phyloP scores from a whole-genome alignment of 2,329 filamentous ascomycete species.

The Clathrospora elynae region DNA sequence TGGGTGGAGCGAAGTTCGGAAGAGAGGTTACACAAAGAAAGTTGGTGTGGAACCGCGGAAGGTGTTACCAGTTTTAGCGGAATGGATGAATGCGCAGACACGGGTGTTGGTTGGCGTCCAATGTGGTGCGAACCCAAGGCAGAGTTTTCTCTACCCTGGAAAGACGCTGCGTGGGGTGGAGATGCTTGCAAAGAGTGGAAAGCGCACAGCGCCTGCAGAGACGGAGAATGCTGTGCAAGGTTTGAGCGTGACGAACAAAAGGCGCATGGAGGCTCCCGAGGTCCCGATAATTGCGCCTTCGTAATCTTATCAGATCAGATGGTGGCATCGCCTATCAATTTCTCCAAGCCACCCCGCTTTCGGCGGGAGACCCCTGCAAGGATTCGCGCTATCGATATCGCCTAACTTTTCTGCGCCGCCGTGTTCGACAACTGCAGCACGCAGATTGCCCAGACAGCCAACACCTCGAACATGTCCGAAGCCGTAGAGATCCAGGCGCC shows the following conservation, averaged over 20 bases:
- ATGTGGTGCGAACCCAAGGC: constrained; percentile 22
- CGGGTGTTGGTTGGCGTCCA: constrained; percentile 35
- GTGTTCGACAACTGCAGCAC: constrained; percentile 23
- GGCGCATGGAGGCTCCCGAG: constrained; percentile 8
- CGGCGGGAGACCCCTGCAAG: constrained; percentile 9
- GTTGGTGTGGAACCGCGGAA: constrained; percentile 21
- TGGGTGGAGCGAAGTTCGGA: constrained; percentile 17
- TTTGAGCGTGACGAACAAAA: constrained; percentile 27
- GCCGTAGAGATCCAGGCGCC: constrained; percentile 50
- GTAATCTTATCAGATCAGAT: constrained; percentile 39
- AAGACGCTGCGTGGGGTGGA: constrained; percentile 26
- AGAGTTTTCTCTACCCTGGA: constrained; percentile 38
- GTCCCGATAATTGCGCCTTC: background rate
- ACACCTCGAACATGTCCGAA: constrained; percentile 37
- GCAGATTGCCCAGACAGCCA: constrained; percentile 13
- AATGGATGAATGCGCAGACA: constrained; percentile 30
- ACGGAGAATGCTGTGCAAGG: constrained; percentile 17
- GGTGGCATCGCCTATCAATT: constrained; percentile 15
- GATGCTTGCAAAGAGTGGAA: constrained; percentile 24
- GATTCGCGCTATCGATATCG: constrained; percentile 28
- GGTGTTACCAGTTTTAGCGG: constrained; percentile 25
- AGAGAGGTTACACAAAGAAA: constrained; percentile 27
- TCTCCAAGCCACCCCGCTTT: constrained; percentile 13
- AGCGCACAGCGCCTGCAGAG: constrained; percentile 21
- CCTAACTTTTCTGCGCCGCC: constrained; percentile 31